These are phyloP conservation scores for Claviceps pusilla DNA, from an alignment of 2,329 filamentous ascomycete species.

Conservation along the genomic window DNA sequence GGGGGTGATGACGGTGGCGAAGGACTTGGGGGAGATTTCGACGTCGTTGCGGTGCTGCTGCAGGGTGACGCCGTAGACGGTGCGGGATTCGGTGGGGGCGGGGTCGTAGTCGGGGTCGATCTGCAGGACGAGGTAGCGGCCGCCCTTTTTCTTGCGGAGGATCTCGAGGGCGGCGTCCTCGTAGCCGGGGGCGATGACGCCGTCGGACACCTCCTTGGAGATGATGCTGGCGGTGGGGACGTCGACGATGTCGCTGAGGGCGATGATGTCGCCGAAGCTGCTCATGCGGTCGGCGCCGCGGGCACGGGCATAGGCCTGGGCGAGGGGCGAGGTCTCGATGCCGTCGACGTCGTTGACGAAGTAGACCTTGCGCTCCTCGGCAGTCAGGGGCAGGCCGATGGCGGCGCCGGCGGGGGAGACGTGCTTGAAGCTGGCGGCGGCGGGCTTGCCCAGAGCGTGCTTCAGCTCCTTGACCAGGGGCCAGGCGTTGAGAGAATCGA, in stretches of 20 bases:
- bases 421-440: slow-evolving; percentile 97
- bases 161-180: slow-evolving; percentile 75
- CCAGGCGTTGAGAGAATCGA: slow-evolving; percentile 95
- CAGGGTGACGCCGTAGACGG: slow-evolving; percentile 78
- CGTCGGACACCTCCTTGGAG: slow-evolving; percentile 92
- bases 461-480: slow-evolving; percentile 92
- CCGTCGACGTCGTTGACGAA: slow-evolving; percentile 93
- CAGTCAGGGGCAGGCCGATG: slow-evolving; percentile 73
- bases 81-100: slow-evolving; percentile 65
- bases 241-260: slow-evolving; percentile 80
- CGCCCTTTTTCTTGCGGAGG: slow-evolving; percentile 94
- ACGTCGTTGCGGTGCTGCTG: slow-evolving; percentile 88
- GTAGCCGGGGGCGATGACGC: slow-evolving; percentile 84
- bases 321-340: slow-evolving; percentile 70
- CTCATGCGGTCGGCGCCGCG: slow-evolving; percentile 96
- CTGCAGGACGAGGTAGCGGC: slow-evolving; percentile 88
- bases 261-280: slow-evolving; percentile 93
- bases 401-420: slow-evolving; percentile 93
- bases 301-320: slow-evolving; percentile 89
- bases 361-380: slow-evolving; percentile 90
- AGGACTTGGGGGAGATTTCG: slow-evolving; percentile 70
- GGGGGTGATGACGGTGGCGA: slow-evolving; percentile 72
- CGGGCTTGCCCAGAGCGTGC: slow-evolving; percentile 70
- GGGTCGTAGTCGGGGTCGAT: slow-evolving; percentile 83
- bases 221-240: slow-evolving; percentile 93